Conservation (phyloP, 2,329 filamentous ascomycete genomes). For the Penicillium sp. region DNA sequence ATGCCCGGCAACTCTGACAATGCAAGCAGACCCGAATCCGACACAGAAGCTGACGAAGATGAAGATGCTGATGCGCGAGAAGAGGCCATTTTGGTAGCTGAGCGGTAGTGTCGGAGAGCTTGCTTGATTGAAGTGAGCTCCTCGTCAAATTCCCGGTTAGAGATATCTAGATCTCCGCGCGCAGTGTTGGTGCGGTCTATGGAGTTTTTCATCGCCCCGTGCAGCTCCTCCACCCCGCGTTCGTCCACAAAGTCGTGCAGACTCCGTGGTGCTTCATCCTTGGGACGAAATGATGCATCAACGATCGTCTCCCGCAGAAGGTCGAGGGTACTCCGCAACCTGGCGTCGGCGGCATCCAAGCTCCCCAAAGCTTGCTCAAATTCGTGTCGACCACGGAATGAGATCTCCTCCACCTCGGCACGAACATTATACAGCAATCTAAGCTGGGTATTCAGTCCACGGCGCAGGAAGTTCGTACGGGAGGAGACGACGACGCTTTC, state of each 20-base stretch:
- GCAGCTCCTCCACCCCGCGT: constrained; percentile 57
- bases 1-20: constrained; percentile 51
- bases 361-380: constrained; percentile 52
- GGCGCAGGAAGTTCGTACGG: constrained; percentile 65
- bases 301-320: constrained; percentile 58
- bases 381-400: constrained; percentile 42
- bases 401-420: constrained; percentile 44
- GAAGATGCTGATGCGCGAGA: constrained; percentile 35
- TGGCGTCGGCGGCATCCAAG: constrained; percentile 59
- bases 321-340: constrained; percentile 56
- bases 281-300: constrained; percentile 55
- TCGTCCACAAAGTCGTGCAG: constrained; percentile 68
- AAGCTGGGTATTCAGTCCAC: constrained; percentile 55
- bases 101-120: constrained; percentile 48
- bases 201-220: constrained; percentile 55
- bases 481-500: constrained; percentile 72
- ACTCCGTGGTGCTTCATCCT: constrained; percentile 50
- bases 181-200: constrained; percentile 61
- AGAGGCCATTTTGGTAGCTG: constrained; percentile 39
- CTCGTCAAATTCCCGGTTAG: constrained; percentile 67
- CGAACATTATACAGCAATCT: constrained; percentile 44
- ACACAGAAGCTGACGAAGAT: constrained; percentile 31
- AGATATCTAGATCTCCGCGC: constrained; percentile 56
- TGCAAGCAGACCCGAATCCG: constrained; percentile 34
- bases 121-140: constrained; percentile 67